Evolutionary conservation across 2,329 filamentous ascomycete genomes (phyloP), one percentile per base, ranked within the genome.

Genomic region (Blastomyces emzantsi): DNA sequence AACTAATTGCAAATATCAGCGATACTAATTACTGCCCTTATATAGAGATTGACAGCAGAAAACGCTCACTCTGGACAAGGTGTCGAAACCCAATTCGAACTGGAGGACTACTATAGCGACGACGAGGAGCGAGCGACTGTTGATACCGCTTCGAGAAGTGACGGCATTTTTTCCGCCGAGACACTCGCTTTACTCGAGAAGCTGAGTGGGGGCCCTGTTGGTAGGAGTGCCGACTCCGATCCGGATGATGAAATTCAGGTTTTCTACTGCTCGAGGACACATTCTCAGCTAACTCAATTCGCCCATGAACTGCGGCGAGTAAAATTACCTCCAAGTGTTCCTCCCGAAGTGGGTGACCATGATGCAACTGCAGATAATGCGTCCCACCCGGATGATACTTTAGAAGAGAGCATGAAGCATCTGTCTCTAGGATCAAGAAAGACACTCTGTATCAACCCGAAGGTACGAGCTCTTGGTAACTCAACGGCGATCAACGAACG

Each of bases 241-340:
- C 61, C 30, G 47, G 74, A 82, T 8, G 85, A 90, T 62, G 86
- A 88, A 67, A 80, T 89, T 60, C 96, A 93, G 81, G 90, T 97
- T 61, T 96, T 90, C 75, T 96, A 93, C 76, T 94, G 92, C 63
- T 97, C 92, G 8, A 85, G 92, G 72, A 97, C 92, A 0, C 92
- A 97, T 74, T 97, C 92, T 2, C 92, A 97, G 71, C 78, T 97
- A 17, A 88, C 89, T 0, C 92, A 97, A 72, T 96, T 97, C 74
- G 87, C 93, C 22, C 83, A 86, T 52, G 92, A 97, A 74, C 78
- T 97, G 60, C 85, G 87, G 1, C 86, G 90, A 36, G 90, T 95
- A n/a, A 78, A 78, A 0, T 86, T 96, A 65, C 90, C 92, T 4
- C 82, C 90, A 0, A 90, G 88, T 2, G 75, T 94, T 2, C 84